These are phyloP conservation scores for Leishmania aethiopica DNA, from an alignment of 208 protist genomes.

Conservation along the genomic window DNA sequence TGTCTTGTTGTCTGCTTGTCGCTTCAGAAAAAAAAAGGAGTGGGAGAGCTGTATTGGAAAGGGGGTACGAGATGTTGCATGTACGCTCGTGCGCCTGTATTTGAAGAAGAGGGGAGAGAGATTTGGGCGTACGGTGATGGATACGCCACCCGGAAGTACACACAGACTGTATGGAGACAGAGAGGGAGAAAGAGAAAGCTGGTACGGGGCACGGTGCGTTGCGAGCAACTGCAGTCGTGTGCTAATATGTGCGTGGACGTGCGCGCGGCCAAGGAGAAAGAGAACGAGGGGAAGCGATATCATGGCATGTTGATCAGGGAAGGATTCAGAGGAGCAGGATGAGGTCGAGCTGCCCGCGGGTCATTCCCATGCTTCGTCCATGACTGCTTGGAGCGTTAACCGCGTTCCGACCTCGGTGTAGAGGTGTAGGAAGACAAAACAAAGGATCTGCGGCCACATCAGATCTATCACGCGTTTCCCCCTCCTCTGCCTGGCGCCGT, in stretches of 20 bases:
- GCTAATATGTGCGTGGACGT: not conserved
- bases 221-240: not conserved
- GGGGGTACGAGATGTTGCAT: not conserved
- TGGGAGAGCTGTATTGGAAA: not conserved
- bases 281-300: not conserved
- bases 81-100: not conserved
- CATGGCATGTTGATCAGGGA: conserved; percentile 1
- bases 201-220: not conserved
- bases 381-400: not conserved
- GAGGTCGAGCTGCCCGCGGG: not conserved
- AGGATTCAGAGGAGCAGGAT: not conserved
- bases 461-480: not conserved
- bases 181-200: not conserved
- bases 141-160: not conserved
- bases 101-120: not conserved
- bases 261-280: not conserved
- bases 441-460: not conserved
- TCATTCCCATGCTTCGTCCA: not conserved
- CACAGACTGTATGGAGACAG: not conserved
- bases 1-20: not conserved
- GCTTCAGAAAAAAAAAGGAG: not conserved
- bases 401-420: not conserved
- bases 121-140: not conserved
- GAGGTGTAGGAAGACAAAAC: not conserved
- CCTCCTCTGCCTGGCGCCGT: not conserved